phyloP scores from a whole-genome alignment of 345 rosid genomes.

The Sonneratia alba region DNA sequence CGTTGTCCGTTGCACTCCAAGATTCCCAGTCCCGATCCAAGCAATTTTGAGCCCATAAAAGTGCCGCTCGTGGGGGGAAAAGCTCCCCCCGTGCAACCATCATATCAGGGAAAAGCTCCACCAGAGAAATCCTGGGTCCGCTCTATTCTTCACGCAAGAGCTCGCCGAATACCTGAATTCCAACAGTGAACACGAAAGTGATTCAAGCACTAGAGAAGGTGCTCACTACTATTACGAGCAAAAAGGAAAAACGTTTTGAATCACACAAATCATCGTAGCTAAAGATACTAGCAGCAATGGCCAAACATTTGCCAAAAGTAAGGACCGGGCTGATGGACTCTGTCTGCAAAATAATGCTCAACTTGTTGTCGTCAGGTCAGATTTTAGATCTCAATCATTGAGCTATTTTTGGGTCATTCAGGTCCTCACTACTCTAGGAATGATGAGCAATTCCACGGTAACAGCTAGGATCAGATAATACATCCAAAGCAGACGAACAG shows the following conservation, averaged over 20 bases:
- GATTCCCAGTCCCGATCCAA: slow-evolving; percentile 29
- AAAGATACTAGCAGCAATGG: slow-evolving; percentile 9
- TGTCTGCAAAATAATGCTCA: slow-evolving; percentile 15
- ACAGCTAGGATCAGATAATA: background rate
- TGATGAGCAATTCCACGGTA: background rate
- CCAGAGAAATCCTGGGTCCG: slow-evolving; percentile 11
- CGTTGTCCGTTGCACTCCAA: slow-evolving; percentile 15
- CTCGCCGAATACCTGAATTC: slow-evolving; percentile 25
- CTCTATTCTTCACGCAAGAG: slow-evolving; percentile 33
- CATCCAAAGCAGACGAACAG: background rate
- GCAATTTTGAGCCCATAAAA: slow-evolving; percentile 35
- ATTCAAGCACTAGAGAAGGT: too few species aligned
- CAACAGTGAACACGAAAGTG: background rate
- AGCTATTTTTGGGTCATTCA: slow-evolving; percentile 19
- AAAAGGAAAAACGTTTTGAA: slow-evolving; percentile 1
- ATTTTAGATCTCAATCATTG: slow-evolving; percentile 27
- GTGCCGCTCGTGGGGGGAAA: slow-evolving; percentile 24
- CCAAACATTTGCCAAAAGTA: slow-evolving; percentile 27
- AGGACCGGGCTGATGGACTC: slow-evolving; percentile 16
- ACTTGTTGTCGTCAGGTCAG: slow-evolving; percentile 21
- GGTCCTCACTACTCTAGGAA: background rate
- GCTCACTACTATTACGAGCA: background rate
- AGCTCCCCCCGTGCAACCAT: slow-evolving; percentile 35
- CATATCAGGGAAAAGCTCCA: slow-evolving; percentile 34
- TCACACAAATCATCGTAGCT: slow-evolving; percentile 3